Conservation (phyloP, 192 early-diverging fungal genomes). For the Entrophospora sp. region DNA sequence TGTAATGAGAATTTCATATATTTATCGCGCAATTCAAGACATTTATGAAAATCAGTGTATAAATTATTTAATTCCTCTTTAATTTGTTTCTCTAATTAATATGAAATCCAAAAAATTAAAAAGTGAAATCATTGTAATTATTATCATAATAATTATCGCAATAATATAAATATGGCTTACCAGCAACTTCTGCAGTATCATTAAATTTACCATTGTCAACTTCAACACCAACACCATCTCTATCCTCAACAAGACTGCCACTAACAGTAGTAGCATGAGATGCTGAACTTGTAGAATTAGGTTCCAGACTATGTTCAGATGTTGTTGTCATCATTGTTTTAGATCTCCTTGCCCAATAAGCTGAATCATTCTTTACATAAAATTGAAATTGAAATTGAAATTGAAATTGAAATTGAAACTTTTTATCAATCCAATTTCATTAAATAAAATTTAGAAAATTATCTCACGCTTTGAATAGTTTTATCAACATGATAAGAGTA, state of each 20-base stretch:
- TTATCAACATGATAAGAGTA: conserved; percentile 18
- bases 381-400: no score
- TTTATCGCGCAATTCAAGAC: conserved; percentile 70
- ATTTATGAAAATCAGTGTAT: conserved; percentile 54
- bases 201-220: no score
- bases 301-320: no score
- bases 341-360: conserved; percentile 5
- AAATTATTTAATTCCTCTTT: conserved; percentile 47
- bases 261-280: no score
- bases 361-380: background rate
- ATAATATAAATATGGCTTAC: no score
- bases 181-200: no score
- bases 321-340: background rate
- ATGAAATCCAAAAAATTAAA: no score
- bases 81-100: background rate
- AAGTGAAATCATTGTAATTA: background rate
- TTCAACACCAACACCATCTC: no score
- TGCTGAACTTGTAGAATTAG: no score
- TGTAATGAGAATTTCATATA: conserved; percentile 76
- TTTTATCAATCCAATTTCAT: background rate
- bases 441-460: background rate
- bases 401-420: no score
- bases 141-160: no score
- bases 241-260: no score
- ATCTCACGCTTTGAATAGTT: conserved; percentile 3